Evolutionary conservation across 2,329 filamentous ascomycete genomes (phyloP), one percentile per base, ranked within the genome.

Genomic region (Pseudocercospora pini-densiflorae): DNA sequence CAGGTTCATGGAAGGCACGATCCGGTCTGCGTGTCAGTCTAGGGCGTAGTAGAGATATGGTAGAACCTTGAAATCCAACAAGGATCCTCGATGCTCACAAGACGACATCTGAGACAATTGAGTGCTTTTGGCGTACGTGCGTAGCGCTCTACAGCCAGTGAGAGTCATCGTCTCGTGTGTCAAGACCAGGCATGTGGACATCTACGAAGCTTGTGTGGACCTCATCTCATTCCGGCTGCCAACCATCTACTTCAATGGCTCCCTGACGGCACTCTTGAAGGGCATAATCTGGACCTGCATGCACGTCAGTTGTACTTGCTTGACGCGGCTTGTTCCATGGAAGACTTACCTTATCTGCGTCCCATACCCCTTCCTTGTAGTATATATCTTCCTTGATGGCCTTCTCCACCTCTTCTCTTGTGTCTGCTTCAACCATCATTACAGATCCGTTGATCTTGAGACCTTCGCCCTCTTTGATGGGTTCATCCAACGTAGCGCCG

Each of bases 401-500:
- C 72, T 90, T 85, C 57, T 60, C 49, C 2, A 66, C 87, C 77
- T 93, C 90, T 70, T 93, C 90, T 73, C 86, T 88, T 8, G 85
- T 89, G 68, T 87, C 85, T 7, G 91, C 92, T 31, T 86, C 78
- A 45, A 87, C 82, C 29, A 96, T 83, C 74, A 95, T 81, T 19
- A 89, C 87, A 77, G 90, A 93, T 49, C 92, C 93, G 69, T 88
- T 87, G 81, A 95, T 93, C 76, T 90, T 88, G 51, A 88, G 86
- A 21, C 85, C 86, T 24, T 90, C 84, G 65, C 86, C 86, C 61
- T 90, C 87, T 5, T 86, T 82, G 53, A 90, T 83, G 40, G 90
- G 85, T 8, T 87, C 84, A 49, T 90, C 85, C 7, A 94, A 81
- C 61, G 90, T 82, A 23, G 90, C 91, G 49, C 91, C 91, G 72